Evolutionary conservation across 441 rosid genomes (phyloP), one percentile per base, ranked within the genome.

Genomic region (Pelargonium cotyledonis): DNA sequence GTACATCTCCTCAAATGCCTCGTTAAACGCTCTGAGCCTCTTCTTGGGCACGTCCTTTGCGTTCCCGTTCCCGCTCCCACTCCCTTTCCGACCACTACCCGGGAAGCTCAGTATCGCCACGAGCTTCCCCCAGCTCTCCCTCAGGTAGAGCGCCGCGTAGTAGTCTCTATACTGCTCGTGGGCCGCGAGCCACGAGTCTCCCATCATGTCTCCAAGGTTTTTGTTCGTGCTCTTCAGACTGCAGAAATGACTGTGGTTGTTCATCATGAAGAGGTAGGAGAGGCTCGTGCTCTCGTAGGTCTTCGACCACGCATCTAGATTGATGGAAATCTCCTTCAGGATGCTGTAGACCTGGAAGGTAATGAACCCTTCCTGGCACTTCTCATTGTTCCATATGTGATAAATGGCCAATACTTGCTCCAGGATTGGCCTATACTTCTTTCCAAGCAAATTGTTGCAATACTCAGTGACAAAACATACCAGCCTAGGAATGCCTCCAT

Each of bases 201-300:
- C 97, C 95, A 93, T 88, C 82, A 89, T 72, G 43, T 70, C 73
- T 23, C 95, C 95, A 10, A 89, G 80, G 38, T 31, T 31, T 31
- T 31, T 31, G 62, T 78, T 53, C 12, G 92, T 88, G 44, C 83
- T 90, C 75, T 75, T 74, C 72, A 93, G 77, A 26, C 70, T 67
- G 80, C 75, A 46, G 77, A 93, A 89, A 72, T 90, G 88, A 70
- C 75, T 46, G 69, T 89, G 97, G 71, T 88, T 93, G 68, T 89
- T 90, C 95, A 89, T 88, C 92, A 93, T 90, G 75, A 88, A 93
- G 71, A 89, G 75, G 76, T 77, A 88, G 62, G 92, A 86, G 41
- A 88, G 79, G 5, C 77, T 14, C 0, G 69, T 65, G 53, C 85
- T 82, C 8, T 69, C 61, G 58, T 80, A 80, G 40, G 81, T 71